Conservation (phyloP, 768 basidiomycete species). For the Mycena polygramma region DNA sequence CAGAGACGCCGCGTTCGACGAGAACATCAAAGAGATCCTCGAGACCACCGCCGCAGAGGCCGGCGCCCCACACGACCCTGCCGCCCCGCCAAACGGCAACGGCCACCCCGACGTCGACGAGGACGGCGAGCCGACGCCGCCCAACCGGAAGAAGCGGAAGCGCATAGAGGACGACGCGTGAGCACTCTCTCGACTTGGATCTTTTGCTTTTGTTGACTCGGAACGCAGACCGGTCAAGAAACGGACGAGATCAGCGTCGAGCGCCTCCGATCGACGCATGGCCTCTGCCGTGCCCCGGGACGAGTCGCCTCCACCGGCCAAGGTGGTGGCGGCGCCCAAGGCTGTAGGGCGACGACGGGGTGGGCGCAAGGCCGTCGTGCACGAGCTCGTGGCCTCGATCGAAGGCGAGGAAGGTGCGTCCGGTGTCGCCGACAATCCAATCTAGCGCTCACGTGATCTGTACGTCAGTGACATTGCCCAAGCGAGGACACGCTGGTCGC, state of each 20-base stretch:
- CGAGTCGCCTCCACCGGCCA: conserved; percentile 55
- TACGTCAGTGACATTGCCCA: conserved; percentile 37
- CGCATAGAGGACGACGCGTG: conserved; percentile 80
- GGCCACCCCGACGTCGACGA: conserved; percentile 59
- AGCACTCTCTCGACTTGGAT: conserved; percentile 45
- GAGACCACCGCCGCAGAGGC: conserved; percentile 82
- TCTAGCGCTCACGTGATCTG: conserved; percentile 37
- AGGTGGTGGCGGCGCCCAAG: conserved; percentile 46
- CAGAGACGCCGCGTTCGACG: conserved; percentile 93
- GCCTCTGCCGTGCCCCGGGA: conserved; percentile 55
- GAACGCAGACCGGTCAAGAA: conserved; percentile 67
- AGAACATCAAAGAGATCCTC: conserved; percentile 83
- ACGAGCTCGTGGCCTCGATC: conserved; percentile 49
- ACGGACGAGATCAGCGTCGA: conserved; percentile 83
- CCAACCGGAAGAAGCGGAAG: conserved; percentile 79
- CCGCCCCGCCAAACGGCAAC: conserved; percentile 51
- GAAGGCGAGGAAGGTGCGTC: conserved; percentile 79
- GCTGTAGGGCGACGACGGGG: conserved; percentile 54
- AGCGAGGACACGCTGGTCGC: conserved; percentile 54
- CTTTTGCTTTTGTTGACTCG: conserved; percentile 28
- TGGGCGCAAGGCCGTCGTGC: conserved; percentile 54
- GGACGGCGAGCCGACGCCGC: conserved; percentile 56
- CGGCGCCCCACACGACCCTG: conserved; percentile 63
- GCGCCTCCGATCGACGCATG: conserved; percentile 70
- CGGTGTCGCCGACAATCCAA: background rate